phyloP scores from a whole-genome alignment of 805 yeast species.

The Metahyphopichia silvanorum region DNA sequence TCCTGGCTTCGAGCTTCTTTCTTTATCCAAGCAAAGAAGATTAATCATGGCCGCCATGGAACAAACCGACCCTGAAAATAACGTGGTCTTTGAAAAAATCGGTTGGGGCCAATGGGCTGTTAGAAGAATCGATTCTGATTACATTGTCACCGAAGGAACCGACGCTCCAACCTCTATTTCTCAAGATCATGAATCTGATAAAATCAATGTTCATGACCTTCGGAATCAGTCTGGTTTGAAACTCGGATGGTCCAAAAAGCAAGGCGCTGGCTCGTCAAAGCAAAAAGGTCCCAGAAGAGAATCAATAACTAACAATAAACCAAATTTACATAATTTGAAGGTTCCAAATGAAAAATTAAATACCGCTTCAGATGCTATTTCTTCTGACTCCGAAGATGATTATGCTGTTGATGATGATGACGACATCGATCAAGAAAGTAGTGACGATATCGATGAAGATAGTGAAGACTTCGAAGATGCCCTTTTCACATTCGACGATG shows the following conservation, averaged over 20 bases:
- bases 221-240: conserved; percentile 30
- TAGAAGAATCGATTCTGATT: conserved; percentile 46
- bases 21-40: conserved; percentile 85
- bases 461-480: conserved; percentile 16
- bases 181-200: neutral
- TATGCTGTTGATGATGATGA: conserved; percentile 14
- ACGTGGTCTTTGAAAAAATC: conserved; percentile 80
- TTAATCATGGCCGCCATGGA: conserved; percentile 88
- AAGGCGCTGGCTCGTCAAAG: conserved; percentile 6
- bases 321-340: conserved; percentile 44
- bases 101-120: conserved; percentile 99
- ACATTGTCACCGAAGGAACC: conserved; percentile 46
- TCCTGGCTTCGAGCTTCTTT: conserved; percentile 73
- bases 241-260: conserved; percentile 40
- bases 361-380: conserved; percentile 17
- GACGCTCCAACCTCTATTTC: conserved; percentile 9
- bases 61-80: conserved; percentile 56
- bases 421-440: conserved; percentile 22
- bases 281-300: conserved; percentile 36
- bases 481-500: conserved; percentile 14
- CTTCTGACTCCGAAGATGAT: conserved; percentile 31
- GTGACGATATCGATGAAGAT: conserved; percentile 27
- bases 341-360: conserved; percentile 39
- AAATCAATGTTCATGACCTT: conserved; percentile 28
- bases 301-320: conserved; percentile 45